Percentiles rank a stretch among this genome's conserved stretches.
Conservation (phyloP, 1,139 yeast species). For the Zygosaccharomyces pseudobailii region DNA sequence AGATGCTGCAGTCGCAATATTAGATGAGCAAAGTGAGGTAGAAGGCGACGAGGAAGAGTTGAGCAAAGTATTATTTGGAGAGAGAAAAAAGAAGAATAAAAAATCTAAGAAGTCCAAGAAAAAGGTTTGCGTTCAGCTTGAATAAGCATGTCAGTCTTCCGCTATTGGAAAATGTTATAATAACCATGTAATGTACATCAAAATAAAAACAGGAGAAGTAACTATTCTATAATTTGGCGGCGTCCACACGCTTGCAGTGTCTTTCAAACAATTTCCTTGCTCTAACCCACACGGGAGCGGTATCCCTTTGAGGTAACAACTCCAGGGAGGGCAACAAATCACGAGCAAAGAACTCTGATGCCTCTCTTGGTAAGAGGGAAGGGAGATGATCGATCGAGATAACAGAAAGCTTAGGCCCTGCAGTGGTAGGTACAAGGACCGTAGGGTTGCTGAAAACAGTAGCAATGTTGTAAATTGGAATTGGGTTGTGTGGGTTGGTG, state of each 20-base stretch:
- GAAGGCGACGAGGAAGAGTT: constrained; percentile 41
- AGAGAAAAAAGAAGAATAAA: constrained; percentile 37
- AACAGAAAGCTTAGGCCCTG: constrained; percentile 84
- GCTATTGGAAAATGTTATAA: not conserved
- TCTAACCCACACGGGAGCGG: constrained; percentile 86
- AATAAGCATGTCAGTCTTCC: constrained; percentile 29
- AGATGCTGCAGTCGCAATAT: constrained; percentile 56
- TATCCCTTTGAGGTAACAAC: constrained; percentile 72
- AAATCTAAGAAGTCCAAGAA: constrained; percentile 41
- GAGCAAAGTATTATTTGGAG: constrained; percentile 39
- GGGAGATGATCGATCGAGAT: constrained; percentile 98
- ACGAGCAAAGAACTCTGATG: constrained; percentile 82
- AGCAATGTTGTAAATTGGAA: constrained; percentile 86
- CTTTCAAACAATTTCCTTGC: constrained; percentile 80
- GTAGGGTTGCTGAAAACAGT: constrained; percentile 91
- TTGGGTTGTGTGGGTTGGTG: constrained; percentile 95
- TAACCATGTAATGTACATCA: constrained; percentile 9
- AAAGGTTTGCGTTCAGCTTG: constrained; percentile 54
- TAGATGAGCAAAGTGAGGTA: constrained; percentile 40
- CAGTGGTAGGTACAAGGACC: constrained; percentile 68
- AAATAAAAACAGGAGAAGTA: not conserved
- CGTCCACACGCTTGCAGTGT: constrained; percentile 64
- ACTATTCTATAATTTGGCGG: constrained; percentile 35
- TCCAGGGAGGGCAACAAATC: constrained; percentile 86
- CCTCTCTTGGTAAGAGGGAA: constrained; percentile 90